Evolutionary conservation across 2,329 filamentous ascomycete species (phyloP).

Genomic region (Arthrobotrys pseudoclavata): DNA sequence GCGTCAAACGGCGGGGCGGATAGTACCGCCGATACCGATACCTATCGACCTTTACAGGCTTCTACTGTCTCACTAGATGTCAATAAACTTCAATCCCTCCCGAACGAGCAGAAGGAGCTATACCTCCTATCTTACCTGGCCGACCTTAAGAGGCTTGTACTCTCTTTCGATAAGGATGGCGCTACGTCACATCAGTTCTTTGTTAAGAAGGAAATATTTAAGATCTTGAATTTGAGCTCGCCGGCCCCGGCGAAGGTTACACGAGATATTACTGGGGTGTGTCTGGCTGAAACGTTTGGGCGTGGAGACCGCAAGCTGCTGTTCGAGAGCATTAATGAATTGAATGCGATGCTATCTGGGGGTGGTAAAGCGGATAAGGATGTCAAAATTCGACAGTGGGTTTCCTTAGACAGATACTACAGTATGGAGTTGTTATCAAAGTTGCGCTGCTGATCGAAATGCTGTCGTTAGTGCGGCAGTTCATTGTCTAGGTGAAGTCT

Average conservation of each 20-base stretch:
- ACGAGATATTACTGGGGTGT: conserved; percentile 87
- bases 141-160: conserved; percentile 83
- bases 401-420: conserved; percentile 1
- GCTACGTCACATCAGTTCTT: conserved; percentile 90
- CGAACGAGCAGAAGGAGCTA: conserved; percentile 94
- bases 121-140: conserved; percentile 91
- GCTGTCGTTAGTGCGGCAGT: conserved; percentile 74
- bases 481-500: conserved; percentile 87
- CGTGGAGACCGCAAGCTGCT: conserved; percentile 91
- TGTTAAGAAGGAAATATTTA: conserved; percentile 93
- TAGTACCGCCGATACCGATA: conserved; percentile 37
- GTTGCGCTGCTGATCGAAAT: conserved; percentile 23
- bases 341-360: conserved; percentile 78
- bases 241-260: conserved; percentile 89
- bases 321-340: conserved; percentile 93
- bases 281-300: conserved; percentile 83
- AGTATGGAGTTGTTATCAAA: not conserved
- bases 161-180: conserved; percentile 79
- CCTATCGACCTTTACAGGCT: conserved; percentile 47
- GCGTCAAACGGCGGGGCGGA: conserved; percentile 54
- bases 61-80: conserved; percentile 80
- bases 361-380: conserved; percentile 84
- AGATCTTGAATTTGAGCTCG: conserved; percentile 85
- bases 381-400: conserved; percentile 78
- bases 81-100: conserved; percentile 86